phyloP scores from a whole-genome alignment of 2,329 filamentous ascomycete genomes.

The Diaporthe amygdali region DNA sequence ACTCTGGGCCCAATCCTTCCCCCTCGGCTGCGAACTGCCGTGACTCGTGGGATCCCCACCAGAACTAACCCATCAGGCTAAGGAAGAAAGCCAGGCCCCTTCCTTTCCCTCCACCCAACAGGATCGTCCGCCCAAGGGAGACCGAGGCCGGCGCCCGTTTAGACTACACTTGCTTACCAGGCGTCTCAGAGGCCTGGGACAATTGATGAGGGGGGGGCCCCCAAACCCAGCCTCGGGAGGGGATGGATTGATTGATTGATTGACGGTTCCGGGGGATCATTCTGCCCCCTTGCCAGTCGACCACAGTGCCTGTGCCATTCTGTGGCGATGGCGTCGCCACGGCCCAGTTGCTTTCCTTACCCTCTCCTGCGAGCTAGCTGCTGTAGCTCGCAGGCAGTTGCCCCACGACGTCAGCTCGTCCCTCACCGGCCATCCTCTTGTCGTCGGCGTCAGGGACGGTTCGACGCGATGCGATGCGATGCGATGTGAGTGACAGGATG shows the following conservation, averaged over 20 bases:
- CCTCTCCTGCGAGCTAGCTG: too few relatives aligned
- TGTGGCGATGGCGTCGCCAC: neutral
- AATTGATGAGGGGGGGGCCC: neutral
- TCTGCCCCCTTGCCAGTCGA: neutral
- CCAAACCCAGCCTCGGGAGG: too few relatives aligned
- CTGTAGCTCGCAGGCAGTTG: neutral
- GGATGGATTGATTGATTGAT: neutral
- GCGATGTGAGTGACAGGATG: neutral
- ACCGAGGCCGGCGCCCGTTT: constrained; percentile 3
- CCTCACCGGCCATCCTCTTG: neutral
- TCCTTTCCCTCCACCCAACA: neutral
- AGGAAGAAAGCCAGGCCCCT: too few relatives aligned
- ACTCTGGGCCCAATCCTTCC: neutral
- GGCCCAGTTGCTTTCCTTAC: neutral
- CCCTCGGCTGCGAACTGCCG: constrained; percentile 10
- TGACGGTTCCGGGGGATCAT: neutral
- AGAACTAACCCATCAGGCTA: neutral
- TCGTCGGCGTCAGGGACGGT: neutral
- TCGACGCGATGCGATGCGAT: too few relatives aligned
- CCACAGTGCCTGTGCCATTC: neutral
- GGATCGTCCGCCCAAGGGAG: neutral
- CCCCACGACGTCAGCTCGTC: neutral
- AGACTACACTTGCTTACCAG: neutral
- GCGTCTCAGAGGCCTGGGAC: constrained; percentile 4
- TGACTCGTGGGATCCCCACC: constrained; percentile 13